These are phyloP conservation scores for Aspergillus egyptiacus DNA, from an alignment of 495 filamentous ascomycete species.

Conservation along the genomic window DNA sequence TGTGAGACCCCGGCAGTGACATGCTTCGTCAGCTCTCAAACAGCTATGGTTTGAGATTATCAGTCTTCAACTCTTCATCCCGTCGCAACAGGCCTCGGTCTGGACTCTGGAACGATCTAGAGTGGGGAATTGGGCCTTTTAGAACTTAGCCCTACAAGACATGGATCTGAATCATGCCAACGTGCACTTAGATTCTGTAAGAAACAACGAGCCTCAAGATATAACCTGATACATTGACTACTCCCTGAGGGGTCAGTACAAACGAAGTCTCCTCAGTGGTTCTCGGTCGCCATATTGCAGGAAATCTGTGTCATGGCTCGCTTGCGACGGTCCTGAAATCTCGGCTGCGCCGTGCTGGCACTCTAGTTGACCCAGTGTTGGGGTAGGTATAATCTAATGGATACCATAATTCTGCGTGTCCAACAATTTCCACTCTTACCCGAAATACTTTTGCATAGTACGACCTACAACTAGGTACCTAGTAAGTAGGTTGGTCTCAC, in stretches of 20 bases:
- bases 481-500: too few species aligned
- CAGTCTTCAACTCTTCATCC: not conserved
- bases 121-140: not conserved
- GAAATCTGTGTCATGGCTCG: too few species aligned
- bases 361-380: too few species aligned
- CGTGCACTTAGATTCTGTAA: not conserved
- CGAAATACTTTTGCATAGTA: too few species aligned
- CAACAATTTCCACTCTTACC: too few species aligned
- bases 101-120: not conserved
- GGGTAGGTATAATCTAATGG: too few species aligned
- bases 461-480: too few species aligned
- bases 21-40: not conserved
- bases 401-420: too few species aligned
- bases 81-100: not conserved
- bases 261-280: too few species aligned
- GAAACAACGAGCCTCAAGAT: not conserved
- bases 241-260: slow-evolving; percentile 1
- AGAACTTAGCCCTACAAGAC: not conserved
- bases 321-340: too few species aligned
- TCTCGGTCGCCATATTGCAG: too few species aligned
- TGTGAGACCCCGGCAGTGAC: not conserved
- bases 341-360: too few species aligned
- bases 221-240: not conserved
- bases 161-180: not conserved
- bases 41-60: not conserved